Base-by-base conservation (phyloP, 1,284 basidiomycete species). In the Mycena sp. region DNA sequence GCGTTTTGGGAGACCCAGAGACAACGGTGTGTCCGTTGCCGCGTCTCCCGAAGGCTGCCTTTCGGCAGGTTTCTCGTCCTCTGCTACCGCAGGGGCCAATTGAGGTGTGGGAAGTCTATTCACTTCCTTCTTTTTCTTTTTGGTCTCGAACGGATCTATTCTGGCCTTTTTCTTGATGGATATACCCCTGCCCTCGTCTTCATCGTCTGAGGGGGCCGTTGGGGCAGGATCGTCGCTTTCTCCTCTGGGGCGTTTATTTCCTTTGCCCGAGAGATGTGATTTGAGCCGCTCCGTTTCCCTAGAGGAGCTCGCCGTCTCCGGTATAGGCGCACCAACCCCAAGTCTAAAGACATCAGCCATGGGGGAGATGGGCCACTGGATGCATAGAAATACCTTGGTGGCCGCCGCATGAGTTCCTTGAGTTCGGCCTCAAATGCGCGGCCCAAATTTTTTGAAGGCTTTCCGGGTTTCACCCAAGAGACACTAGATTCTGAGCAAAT, bases 401-500 rank as follows among this genome's bases (percentile, higher is more conserved):
- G 91, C 30, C 84, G 80, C 48, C 84, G 85, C 79, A 91, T 81
- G 65, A 88, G 81, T 63, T 90, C 87, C 62, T 87, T 82, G 7
- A 93, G 76, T 70, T 90, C 85, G 56, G 81, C 82, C 63, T 89
- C 85, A 32, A 83, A 69, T 62, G 84, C 77, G 14, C 72, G 74
- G 63, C 72, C 65, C 43, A 75, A 71, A 68, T 70, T 73, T 70
- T 68, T 68, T 62, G 72, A 67, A 37, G 74, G 67, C 37, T 76
- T 76, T 37, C 74, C 73, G 21, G 88, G 81, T 69, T 86, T 84
- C 67, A 93, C 80, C 91, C 91, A 93, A 55, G 90, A 89, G 16
- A 88, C 81, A 91, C 85, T 65, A 93, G 79, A 71, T 85, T 82
- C 67, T 91, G 84, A 1, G 87, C 86, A 73, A 89, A 86, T 4